Conservation (phyloP, 2,329 filamentous ascomycete genomes). For the Nigrospora oryzae region DNA sequence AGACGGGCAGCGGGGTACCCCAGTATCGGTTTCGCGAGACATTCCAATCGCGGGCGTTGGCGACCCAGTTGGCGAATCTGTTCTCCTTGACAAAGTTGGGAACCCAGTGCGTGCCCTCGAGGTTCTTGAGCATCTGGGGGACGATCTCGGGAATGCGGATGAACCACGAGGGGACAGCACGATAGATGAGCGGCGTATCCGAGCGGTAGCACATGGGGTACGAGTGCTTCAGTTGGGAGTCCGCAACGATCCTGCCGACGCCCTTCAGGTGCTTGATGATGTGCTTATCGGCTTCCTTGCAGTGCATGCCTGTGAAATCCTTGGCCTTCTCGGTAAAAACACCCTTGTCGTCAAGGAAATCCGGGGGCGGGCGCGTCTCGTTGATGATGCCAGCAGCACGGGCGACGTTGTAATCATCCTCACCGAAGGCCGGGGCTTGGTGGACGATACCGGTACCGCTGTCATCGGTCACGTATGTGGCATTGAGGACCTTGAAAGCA, state of each 20-base stretch:
- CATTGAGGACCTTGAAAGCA: slow-evolving; percentile 76
- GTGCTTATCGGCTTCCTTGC: slow-evolving; percentile 85
- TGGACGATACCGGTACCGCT: slow-evolving; percentile 93
- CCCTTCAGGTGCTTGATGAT: slow-evolving; percentile 86
- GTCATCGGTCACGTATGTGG: slow-evolving; percentile 78
- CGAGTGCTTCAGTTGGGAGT: slow-evolving; percentile 82
- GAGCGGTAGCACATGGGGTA: slow-evolving; percentile 92
- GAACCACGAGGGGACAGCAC: slow-evolving; percentile 91
- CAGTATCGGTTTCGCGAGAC: slow-evolving; percentile 90
- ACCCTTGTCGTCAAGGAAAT: slow-evolving; percentile 80
- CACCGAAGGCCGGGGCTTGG: slow-evolving; percentile 86
- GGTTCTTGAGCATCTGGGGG: slow-evolving; percentile 82
- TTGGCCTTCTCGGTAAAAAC: slow-evolving; percentile 68
- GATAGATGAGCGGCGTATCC: slow-evolving; percentile 90
- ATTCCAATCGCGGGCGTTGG: slow-evolving; percentile 90
- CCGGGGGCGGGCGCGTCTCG: slow-evolving; percentile 71
- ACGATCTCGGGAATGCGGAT: slow-evolving; percentile 79
- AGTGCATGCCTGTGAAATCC: slow-evolving; percentile 80
- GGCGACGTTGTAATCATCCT: slow-evolving; percentile 88
- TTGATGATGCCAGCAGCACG: slow-evolving; percentile 68
- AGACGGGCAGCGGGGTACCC: slow-evolving; percentile 87
- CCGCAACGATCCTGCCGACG: slow-evolving; percentile 68
- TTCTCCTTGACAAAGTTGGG: slow-evolving; percentile 85
- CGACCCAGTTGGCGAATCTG: slow-evolving; percentile 86
- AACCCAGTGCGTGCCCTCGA: slow-evolving; percentile 86